Percentiles rank a stretch among this genome's conserved stretches.
These are phyloP conservation scores for Syzygium syzygioides DNA, from an alignment of 441 rosid genomes.

Conservation along the genomic window DNA sequence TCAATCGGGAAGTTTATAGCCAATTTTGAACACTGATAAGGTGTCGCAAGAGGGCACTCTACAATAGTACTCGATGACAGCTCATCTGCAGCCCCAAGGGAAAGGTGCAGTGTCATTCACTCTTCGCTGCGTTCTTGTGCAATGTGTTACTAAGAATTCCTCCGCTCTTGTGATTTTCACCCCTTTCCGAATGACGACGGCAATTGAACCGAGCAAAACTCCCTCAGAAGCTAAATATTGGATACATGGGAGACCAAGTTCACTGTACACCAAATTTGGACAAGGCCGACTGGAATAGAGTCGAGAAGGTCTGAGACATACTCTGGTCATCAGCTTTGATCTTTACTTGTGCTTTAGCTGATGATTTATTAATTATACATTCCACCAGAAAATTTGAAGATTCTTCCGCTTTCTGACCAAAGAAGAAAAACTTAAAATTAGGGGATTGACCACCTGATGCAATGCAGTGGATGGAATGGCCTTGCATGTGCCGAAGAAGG, in stretches of 20 bases:
- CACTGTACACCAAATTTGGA: slow-evolving; percentile 51
- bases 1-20: neutral
- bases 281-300: slow-evolving; percentile 58
- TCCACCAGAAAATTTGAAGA: slow-evolving; percentile 64
- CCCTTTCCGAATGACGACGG: neutral
- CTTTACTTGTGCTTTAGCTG: slow-evolving; percentile 75
- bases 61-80: neutral
- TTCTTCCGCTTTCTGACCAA: slow-evolving; percentile 78
- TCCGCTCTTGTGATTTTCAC: neutral
- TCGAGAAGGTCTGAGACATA: slow-evolving; percentile 57
- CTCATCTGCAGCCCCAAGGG: neutral
- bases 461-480: slow-evolving; percentile 79
- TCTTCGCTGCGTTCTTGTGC: neutral
- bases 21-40: neutral
- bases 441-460: slow-evolving; percentile 95
- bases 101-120: neutral
- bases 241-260: slow-evolving; percentile 5
- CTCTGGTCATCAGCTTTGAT: slow-evolving; percentile 85
- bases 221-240: neutral
- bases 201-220: neutral
- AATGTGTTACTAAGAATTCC: neutral
- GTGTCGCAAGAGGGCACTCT: neutral
- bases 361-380: slow-evolving; percentile 77
- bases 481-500: slow-evolving; percentile 84
- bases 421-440: slow-evolving; percentile 93